Percentiles rank a stretch among this genome's conserved stretches.
Evolutionary conservation across 2,329 filamentous ascomycete genomes (phyloP).

Genomic region (Polytolypa hystricis): DNA sequence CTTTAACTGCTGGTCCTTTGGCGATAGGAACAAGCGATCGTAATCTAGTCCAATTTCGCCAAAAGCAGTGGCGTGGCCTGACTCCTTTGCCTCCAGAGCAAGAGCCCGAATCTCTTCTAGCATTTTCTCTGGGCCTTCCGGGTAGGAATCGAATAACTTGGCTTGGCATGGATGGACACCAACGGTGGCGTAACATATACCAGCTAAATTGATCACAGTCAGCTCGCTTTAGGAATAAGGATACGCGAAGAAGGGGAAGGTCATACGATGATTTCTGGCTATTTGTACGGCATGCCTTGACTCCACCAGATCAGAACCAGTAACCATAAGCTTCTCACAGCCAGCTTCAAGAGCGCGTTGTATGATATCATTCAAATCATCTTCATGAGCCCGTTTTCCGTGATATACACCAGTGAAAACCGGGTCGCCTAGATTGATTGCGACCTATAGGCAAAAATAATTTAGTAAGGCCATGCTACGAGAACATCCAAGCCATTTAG

Average conservation of each 20-base stretch:
- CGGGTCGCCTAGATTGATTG: constrained; percentile 90
- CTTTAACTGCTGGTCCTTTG: constrained; percentile 66
- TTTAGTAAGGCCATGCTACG: not conserved
- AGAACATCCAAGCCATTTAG: too few relatives aligned
- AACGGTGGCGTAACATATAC: constrained; percentile 76
- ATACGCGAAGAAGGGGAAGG: constrained; percentile 1
- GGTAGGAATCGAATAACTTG: constrained; percentile 57
- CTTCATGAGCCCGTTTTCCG: constrained; percentile 52
- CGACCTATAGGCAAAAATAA: constrained; percentile 44
- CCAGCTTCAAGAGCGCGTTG: constrained; percentile 65
- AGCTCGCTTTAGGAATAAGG: constrained; percentile 7
- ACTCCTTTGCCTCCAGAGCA: constrained; percentile 47
- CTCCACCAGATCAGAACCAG: constrained; percentile 74
- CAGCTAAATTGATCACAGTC: constrained; percentile 43
- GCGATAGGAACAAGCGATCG: constrained; percentile 74
- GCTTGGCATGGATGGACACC: constrained; percentile 90
- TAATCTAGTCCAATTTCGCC: constrained; percentile 97
- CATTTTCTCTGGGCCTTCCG: constrained; percentile 34
- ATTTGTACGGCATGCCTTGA: constrained; percentile 64
- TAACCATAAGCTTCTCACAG: constrained; percentile 83
- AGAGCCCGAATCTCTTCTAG: constrained; percentile 53
- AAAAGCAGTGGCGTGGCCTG: constrained; percentile 61
- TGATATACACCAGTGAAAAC: constrained; percentile 80
- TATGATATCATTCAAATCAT: constrained; percentile 53
- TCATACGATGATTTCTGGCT: constrained; percentile 61